A percentile compares a stretch with the other conserved stretches of the same genome.
phyloP scores from a whole-genome alignment of 2,329 filamentous ascomycete species.

The Aspergillus glaucus region DNA sequence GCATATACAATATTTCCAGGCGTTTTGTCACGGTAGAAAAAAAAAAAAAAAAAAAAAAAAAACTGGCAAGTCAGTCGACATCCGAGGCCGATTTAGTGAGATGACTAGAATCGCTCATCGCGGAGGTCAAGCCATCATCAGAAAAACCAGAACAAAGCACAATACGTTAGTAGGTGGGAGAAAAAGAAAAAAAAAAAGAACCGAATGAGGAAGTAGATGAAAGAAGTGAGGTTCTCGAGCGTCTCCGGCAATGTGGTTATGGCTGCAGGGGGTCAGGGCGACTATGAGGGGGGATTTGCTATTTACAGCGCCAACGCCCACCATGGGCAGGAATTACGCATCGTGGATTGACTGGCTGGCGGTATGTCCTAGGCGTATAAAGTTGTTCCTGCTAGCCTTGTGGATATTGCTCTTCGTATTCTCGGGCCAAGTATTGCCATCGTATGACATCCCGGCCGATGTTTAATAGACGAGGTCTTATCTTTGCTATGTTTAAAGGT shows the following conservation, averaged over 20 bases:
- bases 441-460: neutral
- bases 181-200: neutral
- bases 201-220: neutral
- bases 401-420: neutral
- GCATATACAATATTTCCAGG: too few relatives aligned
- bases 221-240: conserved; percentile 10
- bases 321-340: neutral
- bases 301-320: conserved; percentile 17
- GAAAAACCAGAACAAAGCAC: too few relatives aligned
- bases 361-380: conserved; percentile 1
- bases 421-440: neutral
- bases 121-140: too few relatives aligned
- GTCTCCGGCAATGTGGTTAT: conserved; percentile 27
- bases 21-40: too few relatives aligned
- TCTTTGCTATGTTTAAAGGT: neutral
- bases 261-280: conserved; percentile 20
- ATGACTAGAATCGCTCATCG: too few relatives aligned
- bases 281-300: conserved; percentile 7
- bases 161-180: neutral
- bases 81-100: too few relatives aligned
- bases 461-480: neutral
- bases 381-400: neutral
- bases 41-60: too few relatives aligned
- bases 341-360: conserved; percentile 1
- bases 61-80: too few relatives aligned